Base-by-base conservation (phyloP, 768 basidiomycete genomes). In the Lactarius psammicola region DNA sequence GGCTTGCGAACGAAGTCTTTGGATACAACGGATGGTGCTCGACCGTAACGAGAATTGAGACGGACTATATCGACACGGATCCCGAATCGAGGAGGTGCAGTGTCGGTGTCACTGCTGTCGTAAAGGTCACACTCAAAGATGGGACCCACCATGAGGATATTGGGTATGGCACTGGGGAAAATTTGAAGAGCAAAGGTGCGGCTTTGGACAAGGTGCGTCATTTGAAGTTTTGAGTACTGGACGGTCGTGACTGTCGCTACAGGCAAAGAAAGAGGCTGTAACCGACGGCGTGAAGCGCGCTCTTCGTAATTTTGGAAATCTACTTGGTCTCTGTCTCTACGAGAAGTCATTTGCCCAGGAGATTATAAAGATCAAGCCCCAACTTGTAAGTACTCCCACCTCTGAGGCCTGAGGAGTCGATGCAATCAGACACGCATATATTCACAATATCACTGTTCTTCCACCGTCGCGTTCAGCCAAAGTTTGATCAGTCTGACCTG, bases 261-360 rank as follows among this genome's bases (percentile, higher is more conserved):
- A 99, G 97, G 94, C 92, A 74, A 98, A 98, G 82, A 99, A 99
- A 71, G 97, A 98, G 74, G 95, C 97, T 1, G 89, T 98, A 0
- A 99, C 97, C 0, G 97, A 99, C 70, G 96, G 84, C 0, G 78
- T 96, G 61, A 99, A 99, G 76, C 87, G 96, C 36, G 86, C 94
- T 1, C 81, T 99, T 10, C 82, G 94, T 30, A 93, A 87, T 69
- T 99, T 98, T 73, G 97, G 97, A 46, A 97, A 95, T 74, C 79
- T 98, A 2, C 81, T 98, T 18, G 97, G 97, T 1, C 96, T 97
- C 72, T 99, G 97, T 76, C 77, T 98, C n/a, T 98, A 98, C 72
- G 97, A 98, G 78, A 97, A 96, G 78, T 76, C 83, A 7, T 98
- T 94, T 75, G 84, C 91, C 0, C 83, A 88, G 56, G 90, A 95